These are phyloP conservation scores for Phytophthora foliorum DNA, from an alignment of 352 stramenopile species.

Conservation along the genomic window DNA sequence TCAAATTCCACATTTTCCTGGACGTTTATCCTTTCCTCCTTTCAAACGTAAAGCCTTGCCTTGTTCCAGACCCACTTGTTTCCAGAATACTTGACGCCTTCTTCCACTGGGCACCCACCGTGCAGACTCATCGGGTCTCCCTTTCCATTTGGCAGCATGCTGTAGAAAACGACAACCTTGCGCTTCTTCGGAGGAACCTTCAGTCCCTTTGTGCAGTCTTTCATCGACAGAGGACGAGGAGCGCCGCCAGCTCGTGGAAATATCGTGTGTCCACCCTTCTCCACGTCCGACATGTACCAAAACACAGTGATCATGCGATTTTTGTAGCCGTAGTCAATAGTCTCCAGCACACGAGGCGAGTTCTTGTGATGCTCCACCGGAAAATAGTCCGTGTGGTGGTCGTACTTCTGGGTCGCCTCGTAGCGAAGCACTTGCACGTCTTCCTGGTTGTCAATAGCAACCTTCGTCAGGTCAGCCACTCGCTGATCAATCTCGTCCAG, in stretches of 20 bases:
- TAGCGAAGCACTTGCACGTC: constrained; percentile 82
- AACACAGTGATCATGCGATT: constrained; percentile 91
- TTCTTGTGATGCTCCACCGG: constrained; percentile 56
- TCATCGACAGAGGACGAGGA: constrained; percentile 57
- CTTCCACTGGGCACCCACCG: constrained; percentile 74
- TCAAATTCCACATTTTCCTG: neutral
- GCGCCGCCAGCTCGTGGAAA: constrained; percentile 72
- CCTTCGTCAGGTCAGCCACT: constrained; percentile 71
- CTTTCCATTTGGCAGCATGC: constrained; percentile 76
- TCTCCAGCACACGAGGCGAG: constrained; percentile 50
- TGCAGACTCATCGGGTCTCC: constrained; percentile 79
- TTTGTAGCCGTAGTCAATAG: constrained; percentile 74
- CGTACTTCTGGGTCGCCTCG: constrained; percentile 81
- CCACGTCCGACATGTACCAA: constrained; percentile 90
- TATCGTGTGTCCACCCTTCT: constrained; percentile 80
- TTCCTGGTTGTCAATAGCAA: constrained; percentile 68
- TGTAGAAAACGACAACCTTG: constrained; percentile 90
- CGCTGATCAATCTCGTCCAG: constrained; percentile 70
- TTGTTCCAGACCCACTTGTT: constrained; percentile 93
- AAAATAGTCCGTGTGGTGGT: constrained; percentile 84
- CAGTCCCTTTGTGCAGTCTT: constrained; percentile 70
- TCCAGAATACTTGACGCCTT: constrained; percentile 81
- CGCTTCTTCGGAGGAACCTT: constrained; percentile 78
- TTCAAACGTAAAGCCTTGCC: constrained; percentile 27
- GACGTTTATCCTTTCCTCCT: neutral